Evolutionary conservation across 768 basidiomycete species (phyloP).

Genomic region (Cyclocybe aegerita): DNA sequence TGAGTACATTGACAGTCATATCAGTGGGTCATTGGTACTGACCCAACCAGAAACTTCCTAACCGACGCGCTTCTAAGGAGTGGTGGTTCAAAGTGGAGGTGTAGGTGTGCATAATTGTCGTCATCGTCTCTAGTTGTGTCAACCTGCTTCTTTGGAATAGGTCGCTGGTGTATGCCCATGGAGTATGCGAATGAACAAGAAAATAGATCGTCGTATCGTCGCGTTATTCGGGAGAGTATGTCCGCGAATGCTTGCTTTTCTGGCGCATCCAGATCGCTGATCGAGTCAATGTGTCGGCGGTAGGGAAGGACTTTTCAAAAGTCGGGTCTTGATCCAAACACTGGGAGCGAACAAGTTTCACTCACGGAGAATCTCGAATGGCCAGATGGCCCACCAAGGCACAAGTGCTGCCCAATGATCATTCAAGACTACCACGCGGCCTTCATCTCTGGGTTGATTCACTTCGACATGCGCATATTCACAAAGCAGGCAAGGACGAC

Average conservation of each 20-base stretch:
- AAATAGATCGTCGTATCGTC: slow-evolving; percentile 78
- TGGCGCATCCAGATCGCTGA: slow-evolving; percentile 54
- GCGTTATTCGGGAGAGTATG: slow-evolving; percentile 62
- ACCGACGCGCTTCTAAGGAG: slow-evolving; percentile 79
- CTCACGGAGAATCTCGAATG: slow-evolving; percentile 78
- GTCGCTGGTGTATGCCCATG: slow-evolving; percentile 92
- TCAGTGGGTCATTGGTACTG: slow-evolving; percentile 22
- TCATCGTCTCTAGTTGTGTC: slow-evolving; percentile 35
- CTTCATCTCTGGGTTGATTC: slow-evolving; percentile 31
- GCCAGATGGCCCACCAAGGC: slow-evolving; percentile 97
- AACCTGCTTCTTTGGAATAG: slow-evolving; percentile 41
- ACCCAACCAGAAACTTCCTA: slow-evolving; percentile 91
- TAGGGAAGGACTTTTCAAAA: slow-evolving; percentile 63
- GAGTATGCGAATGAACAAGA: slow-evolving; percentile 90
- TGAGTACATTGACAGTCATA: slow-evolving; percentile 5
- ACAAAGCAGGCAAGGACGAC: slow-evolving; percentile 69
- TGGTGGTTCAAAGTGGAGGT: slow-evolving; percentile 87
- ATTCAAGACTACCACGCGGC: slow-evolving; percentile 70
- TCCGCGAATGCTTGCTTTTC: slow-evolving; percentile 69
- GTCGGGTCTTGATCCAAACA: not conserved
- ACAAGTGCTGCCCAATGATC: slow-evolving; percentile 82
- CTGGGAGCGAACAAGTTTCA: not conserved
- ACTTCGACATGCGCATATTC: slow-evolving; percentile 77
- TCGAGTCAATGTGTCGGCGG: slow-evolving; percentile 73
- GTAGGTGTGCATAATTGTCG: slow-evolving; percentile 71